Evolutionary conservation across 1,284 basidiomycete genomes (phyloP).

Genomic region (Farysia itapuensis): DNA sequence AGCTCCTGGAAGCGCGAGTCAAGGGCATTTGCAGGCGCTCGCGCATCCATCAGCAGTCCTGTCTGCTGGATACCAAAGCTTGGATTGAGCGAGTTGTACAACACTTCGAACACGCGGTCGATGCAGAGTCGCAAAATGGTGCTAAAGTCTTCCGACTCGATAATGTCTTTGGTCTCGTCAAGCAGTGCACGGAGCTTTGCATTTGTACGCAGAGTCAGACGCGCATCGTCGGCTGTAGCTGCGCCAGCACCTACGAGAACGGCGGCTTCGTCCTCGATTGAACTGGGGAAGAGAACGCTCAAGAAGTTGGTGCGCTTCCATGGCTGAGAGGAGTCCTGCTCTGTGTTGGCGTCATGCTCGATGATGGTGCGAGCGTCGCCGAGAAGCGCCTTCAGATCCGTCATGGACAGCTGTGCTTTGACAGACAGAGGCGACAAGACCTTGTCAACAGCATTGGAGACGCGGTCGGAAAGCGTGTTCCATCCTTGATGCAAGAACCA

Average conservation of each 20-base stretch:
- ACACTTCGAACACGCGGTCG: slow-evolving; percentile 68
- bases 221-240: slow-evolving; percentile 9
- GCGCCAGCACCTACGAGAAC: slow-evolving; percentile 55
- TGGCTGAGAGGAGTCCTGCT: neutral
- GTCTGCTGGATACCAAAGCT: slow-evolving; percentile 43
- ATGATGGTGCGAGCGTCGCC: slow-evolving; percentile 18
- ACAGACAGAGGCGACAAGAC: slow-evolving; percentile 73
- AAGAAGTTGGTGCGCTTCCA: slow-evolving; percentile 28
- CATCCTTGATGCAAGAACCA: slow-evolving; percentile 87
- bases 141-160: slow-evolving; percentile 72
- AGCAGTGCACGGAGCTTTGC: slow-evolving; percentile 69
- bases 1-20: slow-evolving; percentile 61
- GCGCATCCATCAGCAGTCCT: slow-evolving; percentile 10
- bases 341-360: slow-evolving; percentile 8
- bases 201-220: slow-evolving; percentile 55
- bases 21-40: slow-evolving; percentile 56
- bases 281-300: slow-evolving; percentile 50
- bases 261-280: slow-evolving; percentile 35
- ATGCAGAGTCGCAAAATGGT: slow-evolving; percentile 70
- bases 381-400: slow-evolving; percentile 67
- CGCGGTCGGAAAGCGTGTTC: slow-evolving; percentile 75
- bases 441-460: slow-evolving; percentile 73
- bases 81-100: slow-evolving; percentile 66
- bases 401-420: slow-evolving; percentile 71
- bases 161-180: slow-evolving; percentile 69